Evolutionary conservation across 2,329 filamentous ascomycete genomes (phyloP), one percentile per base, ranked within the genome.

Genomic region (Simplicillium sp.): DNA sequence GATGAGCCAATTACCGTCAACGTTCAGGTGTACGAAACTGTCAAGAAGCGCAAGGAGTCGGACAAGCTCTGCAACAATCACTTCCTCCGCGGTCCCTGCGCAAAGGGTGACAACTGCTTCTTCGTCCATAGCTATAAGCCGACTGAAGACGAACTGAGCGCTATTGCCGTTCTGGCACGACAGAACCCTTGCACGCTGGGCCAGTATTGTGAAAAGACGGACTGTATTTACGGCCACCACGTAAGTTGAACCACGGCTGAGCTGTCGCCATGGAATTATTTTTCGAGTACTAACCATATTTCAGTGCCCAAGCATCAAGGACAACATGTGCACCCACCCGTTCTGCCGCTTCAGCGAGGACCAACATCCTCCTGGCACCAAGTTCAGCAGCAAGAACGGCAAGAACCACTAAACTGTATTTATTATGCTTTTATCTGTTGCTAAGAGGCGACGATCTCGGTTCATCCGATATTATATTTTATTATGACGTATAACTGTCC

Each of bases 161-260:
- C 74, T 3, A 73, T 81, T 45, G 66, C 70, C 1, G 70, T 71
- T 48, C 50, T 80, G 37, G 68, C 75, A 3, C 66, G 77, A 6
- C 58, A 74, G 42, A 80, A 77, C 42, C 77, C 75, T 1, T 81
- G 77, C 56, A 64, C 64, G 0, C 67, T 60, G 25, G 72, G 73
- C 0, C 77, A 81, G 52, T 64, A 74, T n/a, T 81, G 77, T 47
- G 67, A 72, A 7, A 58, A 68, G 4, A 65, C 70, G 2, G 69
- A 72, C 46, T 81, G 77, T 52, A 79, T 80, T 44, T 80, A 81
- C 48, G 77, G 77, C 3, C 77, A 81, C 53, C 70, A 81, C 50
- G 73, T 77, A 52, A 62, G 72, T 65, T 17, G 9, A 25, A 6
- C 9, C 20, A 5, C 20, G 20, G 5, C n/a, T n/a, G n/a, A n/a